Evolutionary conservation across 768 basidiomycete species (phyloP).

Genomic region (Cubamyces sp.): DNA sequence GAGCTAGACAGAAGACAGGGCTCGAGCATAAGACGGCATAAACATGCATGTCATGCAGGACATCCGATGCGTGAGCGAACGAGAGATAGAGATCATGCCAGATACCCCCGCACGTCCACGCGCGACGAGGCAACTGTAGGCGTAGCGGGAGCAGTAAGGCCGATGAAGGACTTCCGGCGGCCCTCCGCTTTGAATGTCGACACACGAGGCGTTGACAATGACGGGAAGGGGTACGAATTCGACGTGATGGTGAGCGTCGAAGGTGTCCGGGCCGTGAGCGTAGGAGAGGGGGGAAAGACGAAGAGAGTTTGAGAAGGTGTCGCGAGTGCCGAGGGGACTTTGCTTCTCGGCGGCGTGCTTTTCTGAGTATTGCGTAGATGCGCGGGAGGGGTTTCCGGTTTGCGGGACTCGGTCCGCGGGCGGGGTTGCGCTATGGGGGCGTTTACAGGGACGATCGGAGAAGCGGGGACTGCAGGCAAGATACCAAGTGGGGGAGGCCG

Average conservation of each 20-base stretch:
- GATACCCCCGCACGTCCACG: slow-evolving; percentile 83
- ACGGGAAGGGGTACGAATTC: slow-evolving; percentile 62
- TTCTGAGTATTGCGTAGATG: slow-evolving; percentile 44
- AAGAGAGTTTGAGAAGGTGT: slow-evolving; percentile 85
- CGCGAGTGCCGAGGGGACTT: slow-evolving; percentile 32
- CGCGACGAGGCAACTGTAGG: slow-evolving; percentile 84
- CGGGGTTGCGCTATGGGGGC: slow-evolving; percentile 47
- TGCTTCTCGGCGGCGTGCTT: slow-evolving; percentile 29
- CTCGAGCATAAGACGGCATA: slow-evolving; percentile 12
- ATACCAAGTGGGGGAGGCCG: slow-evolving; percentile 64
- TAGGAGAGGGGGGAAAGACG: slow-evolving; percentile 83
- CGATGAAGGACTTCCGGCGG: slow-evolving; percentile 75
- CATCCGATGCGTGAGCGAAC: slow-evolving; percentile 35
- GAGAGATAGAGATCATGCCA: slow-evolving; percentile 16
- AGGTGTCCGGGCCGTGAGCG: slow-evolving; percentile 59
- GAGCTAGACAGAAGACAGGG: neutral
- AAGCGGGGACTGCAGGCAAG: slow-evolving; percentile 74
- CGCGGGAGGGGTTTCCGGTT: slow-evolving; percentile 59
- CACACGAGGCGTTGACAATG: slow-evolving; percentile 66
- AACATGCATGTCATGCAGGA: slow-evolving; percentile 19
- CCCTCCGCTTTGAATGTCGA: slow-evolving; percentile 69
- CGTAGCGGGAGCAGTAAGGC: slow-evolving; percentile 64
- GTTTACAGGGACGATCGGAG: slow-evolving; percentile 60
- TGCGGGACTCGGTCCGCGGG: slow-evolving; percentile 56
- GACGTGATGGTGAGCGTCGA: slow-evolving; percentile 84